Evolutionary conservation across 148 eudicot species (phyloP).

Genomic region (Dianthus caryophyllus): DNA sequence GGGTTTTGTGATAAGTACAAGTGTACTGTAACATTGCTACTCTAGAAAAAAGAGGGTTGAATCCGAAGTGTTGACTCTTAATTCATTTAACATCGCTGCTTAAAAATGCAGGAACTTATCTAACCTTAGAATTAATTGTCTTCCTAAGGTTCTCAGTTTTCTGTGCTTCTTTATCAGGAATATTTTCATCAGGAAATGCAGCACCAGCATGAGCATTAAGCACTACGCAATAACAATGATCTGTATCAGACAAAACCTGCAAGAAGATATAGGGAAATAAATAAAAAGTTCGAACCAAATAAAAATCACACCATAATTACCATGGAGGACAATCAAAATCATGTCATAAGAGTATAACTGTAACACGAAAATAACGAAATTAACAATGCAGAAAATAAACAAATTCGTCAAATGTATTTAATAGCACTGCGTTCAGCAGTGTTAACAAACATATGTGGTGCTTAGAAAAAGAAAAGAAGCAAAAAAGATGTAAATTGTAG

Average conservation of each 20-base stretch:
- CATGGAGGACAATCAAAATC: background rate
- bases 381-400: background rate
- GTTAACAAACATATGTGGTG: too few species aligned
- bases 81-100: background rate
- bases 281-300: background rate
- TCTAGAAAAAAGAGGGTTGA: background rate
- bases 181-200: slow-evolving; percentile 69
- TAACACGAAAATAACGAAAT: background rate
- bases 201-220: slow-evolving; percentile 91
- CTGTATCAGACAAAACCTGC: slow-evolving; percentile 89
- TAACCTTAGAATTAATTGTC: slow-evolving; percentile 60
- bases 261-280: slow-evolving; percentile 15
- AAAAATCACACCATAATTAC: background rate
- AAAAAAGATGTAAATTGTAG: too few species aligned
- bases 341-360: background rate
- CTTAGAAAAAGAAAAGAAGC: too few species aligned
- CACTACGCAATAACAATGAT: slow-evolving; percentile 95
- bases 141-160: slow-evolving; percentile 37
- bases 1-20: too few species aligned
- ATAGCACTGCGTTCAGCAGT: background rate
- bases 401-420: background rate
- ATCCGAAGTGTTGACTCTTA: too few species aligned
- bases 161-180: slow-evolving; percentile 31
- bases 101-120: slow-evolving; percentile 8
- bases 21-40: too few species aligned